These are phyloP conservation scores for Leptodontidium sp. DNA, from an alignment of 2,329 filamentous ascomycete genomes.

Conservation along the genomic window DNA sequence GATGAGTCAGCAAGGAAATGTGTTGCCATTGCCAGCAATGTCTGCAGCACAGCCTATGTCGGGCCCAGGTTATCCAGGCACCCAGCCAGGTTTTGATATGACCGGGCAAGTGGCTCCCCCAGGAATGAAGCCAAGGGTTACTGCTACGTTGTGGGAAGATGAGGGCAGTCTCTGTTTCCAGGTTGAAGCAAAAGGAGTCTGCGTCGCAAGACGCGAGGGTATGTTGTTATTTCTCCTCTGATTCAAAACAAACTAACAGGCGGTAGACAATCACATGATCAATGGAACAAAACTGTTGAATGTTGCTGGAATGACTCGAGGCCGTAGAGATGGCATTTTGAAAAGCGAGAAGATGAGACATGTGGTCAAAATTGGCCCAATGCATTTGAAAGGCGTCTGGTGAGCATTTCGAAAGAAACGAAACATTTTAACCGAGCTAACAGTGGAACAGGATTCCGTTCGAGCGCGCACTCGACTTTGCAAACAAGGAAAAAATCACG, in stretches of 20 bases:
- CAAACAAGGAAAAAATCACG: conserved; percentile 99
- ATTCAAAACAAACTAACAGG: conserved; percentile 70
- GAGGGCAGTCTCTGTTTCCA: conserved; percentile 98
- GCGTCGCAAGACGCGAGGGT: conserved; percentile 93
- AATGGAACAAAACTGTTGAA: conserved; percentile 97
- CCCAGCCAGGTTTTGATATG: conserved; percentile 71
- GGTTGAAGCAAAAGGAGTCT: conserved; percentile 95
- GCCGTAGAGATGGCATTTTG: conserved; percentile 90
- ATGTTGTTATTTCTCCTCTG: conserved; percentile 57
- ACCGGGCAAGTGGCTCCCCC: conserved; percentile 93
- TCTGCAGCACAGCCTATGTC: conserved; percentile 55
- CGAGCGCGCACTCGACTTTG: conserved; percentile 94
- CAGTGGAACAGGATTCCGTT: conserved; percentile 87
- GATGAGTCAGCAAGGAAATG: conserved; percentile 71
- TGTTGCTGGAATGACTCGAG: conserved; percentile 95
- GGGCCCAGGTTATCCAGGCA: conserved; percentile 56
- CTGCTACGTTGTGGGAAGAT: conserved; percentile 97
- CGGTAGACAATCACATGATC: conserved; percentile 98
- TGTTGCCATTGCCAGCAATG: conserved; percentile 71
- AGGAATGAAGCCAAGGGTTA: conserved; percentile 95
- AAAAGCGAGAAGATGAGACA: conserved; percentile 97
- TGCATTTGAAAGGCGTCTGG: conserved; percentile 98
- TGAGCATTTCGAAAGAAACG: conserved; percentile 56
- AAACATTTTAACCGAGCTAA: conserved; percentile 57
- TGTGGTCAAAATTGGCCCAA: conserved; percentile 97